Conservation (phyloP, 2,329 filamentous ascomycete species). For the Fusarium secorum region DNA sequence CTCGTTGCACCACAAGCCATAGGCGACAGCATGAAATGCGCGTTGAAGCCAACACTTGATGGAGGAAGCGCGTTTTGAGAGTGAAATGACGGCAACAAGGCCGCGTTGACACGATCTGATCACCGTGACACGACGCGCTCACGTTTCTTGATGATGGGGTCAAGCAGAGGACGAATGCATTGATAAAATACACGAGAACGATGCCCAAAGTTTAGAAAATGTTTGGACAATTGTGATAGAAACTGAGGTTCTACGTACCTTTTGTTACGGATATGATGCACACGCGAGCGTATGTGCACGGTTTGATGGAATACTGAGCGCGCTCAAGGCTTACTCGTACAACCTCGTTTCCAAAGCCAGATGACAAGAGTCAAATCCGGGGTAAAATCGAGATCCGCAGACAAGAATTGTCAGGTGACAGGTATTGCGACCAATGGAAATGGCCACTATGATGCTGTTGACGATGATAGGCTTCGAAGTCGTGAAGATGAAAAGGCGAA, state of each 20-base stretch:
- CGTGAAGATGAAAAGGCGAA: conserved; percentile 50
- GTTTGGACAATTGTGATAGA: not conserved
- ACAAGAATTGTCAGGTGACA: conserved; percentile 61
- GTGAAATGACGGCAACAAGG: not conserved
- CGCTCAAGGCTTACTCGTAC: conserved; percentile 33
- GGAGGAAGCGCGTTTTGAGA: conserved; percentile 16
- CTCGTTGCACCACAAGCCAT: conserved; percentile 6
- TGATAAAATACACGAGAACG: not conserved
- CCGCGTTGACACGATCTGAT: conserved; percentile 12
- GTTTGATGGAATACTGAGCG: conserved; percentile 23
- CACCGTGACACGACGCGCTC: conserved; percentile 21
- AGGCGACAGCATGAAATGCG: conserved; percentile 5
- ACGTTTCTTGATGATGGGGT: not conserved
- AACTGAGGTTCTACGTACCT: conserved; percentile 37
- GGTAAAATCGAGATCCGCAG: conserved; percentile 47
- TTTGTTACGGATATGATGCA: conserved; percentile 34
- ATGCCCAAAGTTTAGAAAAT: not conserved
- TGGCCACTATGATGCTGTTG: conserved; percentile 51
- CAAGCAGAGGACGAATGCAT: not conserved
- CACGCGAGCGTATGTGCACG: conserved; percentile 31
- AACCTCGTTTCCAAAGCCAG: conserved; percentile 28
- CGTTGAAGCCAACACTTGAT: conserved; percentile 1
- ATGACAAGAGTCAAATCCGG: conserved; percentile 38
- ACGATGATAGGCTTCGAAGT: conserved; percentile 62
- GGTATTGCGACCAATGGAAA: conserved; percentile 56